A percentile compares a stretch with the other conserved stretches of the same genome.
These are phyloP conservation scores for Punica granatum DNA, from an alignment of 345 rosid genomes.

Conservation along the genomic window DNA sequence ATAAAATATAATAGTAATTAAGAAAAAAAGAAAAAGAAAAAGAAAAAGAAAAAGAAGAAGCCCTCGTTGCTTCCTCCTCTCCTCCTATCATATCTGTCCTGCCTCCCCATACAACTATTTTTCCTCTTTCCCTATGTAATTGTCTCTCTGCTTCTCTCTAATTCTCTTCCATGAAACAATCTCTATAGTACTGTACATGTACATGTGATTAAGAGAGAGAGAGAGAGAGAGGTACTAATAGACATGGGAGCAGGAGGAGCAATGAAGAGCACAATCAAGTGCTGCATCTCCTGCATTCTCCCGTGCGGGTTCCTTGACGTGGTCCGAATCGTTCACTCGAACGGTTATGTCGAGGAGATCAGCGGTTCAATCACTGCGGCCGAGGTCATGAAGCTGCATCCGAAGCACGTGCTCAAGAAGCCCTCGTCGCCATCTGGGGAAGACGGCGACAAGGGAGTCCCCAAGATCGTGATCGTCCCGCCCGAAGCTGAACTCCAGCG, in stretches of 20 bases:
- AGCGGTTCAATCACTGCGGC: conserved; percentile 71
- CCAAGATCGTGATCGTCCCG: conserved; percentile 75
- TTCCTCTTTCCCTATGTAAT: not conserved
- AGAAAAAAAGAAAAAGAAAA: too few relatives aligned
- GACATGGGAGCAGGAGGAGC: conserved; percentile 3
- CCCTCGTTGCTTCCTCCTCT: not conserved
- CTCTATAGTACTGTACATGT: not conserved
- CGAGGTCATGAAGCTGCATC: conserved; percentile 77
- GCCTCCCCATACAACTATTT: not conserved
- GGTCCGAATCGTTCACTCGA: conserved; percentile 81
- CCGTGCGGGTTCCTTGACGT: conserved; percentile 97
- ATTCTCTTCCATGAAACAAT: not conserved
- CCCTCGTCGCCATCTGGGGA: conserved; percentile 45
- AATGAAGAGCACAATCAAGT: conserved; percentile 87
- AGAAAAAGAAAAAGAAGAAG: not conserved
- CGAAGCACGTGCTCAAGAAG: conserved; percentile 79
- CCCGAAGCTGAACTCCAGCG: conserved; percentile 91
- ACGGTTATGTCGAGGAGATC: conserved; percentile 89
- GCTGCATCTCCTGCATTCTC: conserved; percentile 94
- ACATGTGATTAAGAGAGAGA: not conserved
- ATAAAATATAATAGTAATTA: too few relatives aligned
- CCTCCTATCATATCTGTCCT: not conserved
- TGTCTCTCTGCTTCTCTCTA: not conserved
- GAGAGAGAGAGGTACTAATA: conserved; percentile 1
- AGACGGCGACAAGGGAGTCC: conserved; percentile 38